These are phyloP conservation scores for Closterium sp. DNA, from an alignment of 139 green algal species.

Conservation along the genomic window DNA sequence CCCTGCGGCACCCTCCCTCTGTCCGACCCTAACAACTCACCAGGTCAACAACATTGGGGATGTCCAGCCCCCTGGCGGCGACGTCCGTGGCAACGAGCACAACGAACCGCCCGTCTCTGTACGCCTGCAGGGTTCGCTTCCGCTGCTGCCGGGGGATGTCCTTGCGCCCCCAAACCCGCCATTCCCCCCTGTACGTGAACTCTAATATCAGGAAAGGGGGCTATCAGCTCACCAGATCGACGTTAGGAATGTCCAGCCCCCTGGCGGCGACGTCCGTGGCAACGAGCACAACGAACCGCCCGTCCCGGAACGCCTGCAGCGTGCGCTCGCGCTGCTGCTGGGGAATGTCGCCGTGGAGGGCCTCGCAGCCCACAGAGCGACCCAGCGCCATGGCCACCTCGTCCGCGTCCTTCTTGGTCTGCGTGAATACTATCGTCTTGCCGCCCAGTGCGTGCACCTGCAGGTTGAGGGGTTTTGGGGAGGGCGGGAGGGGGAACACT, in stretches of 20 bases:
- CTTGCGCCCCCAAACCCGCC: too few species aligned
- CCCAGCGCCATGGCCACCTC: slow-evolving; percentile 50
- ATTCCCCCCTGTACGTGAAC: too few species aligned
- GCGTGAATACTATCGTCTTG: slow-evolving; percentile 90
- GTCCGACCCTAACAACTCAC: background rate
- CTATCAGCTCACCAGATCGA: slow-evolving; percentile 57
- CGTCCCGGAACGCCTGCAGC: slow-evolving; percentile 57
- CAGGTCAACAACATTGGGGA: slow-evolving; percentile 62
- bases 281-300: slow-evolving; percentile 59
- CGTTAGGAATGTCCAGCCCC: slow-evolving; percentile 64
- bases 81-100: slow-evolving; percentile 68
- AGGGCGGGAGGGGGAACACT: background rate
- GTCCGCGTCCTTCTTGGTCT: slow-evolving; percentile 66
- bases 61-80: slow-evolving; percentile 62
- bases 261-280: slow-evolving; percentile 66
- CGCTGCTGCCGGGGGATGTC: slow-evolving; percentile 62
- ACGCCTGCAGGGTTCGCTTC: slow-evolving; percentile 58
- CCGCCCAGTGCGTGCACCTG: slow-evolving; percentile 63
- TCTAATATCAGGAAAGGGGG: too few species aligned
- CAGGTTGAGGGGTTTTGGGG: background rate
- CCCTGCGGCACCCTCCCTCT: too few species aligned
- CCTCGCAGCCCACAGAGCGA: slow-evolving; percentile 47
- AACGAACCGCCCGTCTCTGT: slow-evolving; percentile 56
- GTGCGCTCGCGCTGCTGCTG: slow-evolving; percentile 62
- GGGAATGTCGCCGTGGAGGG: slow-evolving; percentile 64